A percentile compares a stretch with the other conserved stretches of the same genome.
These are phyloP conservation scores for Pseudocercospora ulei DNA, from an alignment of 2,329 filamentous ascomycete species.

Conservation along the genomic window DNA sequence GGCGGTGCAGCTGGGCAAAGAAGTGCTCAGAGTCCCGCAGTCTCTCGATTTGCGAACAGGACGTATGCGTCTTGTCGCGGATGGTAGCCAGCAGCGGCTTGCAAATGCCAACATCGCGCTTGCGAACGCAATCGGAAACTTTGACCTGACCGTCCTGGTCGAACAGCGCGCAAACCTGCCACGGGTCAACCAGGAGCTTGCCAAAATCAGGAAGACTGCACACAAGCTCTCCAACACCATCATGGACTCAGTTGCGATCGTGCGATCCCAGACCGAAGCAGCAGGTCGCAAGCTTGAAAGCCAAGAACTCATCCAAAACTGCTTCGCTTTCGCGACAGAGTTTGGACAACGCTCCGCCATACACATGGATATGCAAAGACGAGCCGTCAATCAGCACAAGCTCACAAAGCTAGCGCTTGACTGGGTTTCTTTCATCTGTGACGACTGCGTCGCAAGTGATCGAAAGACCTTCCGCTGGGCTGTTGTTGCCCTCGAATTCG, in stretches of 20 bases:
- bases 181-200: conserved; percentile 80
- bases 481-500: conserved; percentile 86
- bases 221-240: conserved; percentile 96
- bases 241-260: conserved; percentile 95
- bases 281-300: conserved; percentile 58
- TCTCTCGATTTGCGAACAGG: conserved; percentile 72
- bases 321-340: conserved; percentile 97
- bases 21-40: conserved; percentile 60
- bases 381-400: conserved; percentile 95
- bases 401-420: conserved; percentile 86
- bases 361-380: conserved; percentile 90
- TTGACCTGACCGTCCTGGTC: conserved; percentile 78
- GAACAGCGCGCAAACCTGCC: conserved; percentile 89
- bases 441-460: conserved; percentile 89
- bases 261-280: conserved; percentile 65
- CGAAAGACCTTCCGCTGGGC: conserved; percentile 96
- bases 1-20: conserved; percentile 37
- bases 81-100: conserved; percentile 70
- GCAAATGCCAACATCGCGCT: conserved; percentile 70
- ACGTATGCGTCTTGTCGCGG: conserved; percentile 76
- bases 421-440: conserved; percentile 96
- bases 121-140: conserved; percentile 67
- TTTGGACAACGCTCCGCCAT: conserved; percentile 90
- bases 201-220: conserved; percentile 88
- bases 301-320: conserved; percentile 92